These are phyloP conservation scores for Mycena alexandri DNA, from an alignment of 768 basidiomycete species.

Conservation along the genomic window DNA sequence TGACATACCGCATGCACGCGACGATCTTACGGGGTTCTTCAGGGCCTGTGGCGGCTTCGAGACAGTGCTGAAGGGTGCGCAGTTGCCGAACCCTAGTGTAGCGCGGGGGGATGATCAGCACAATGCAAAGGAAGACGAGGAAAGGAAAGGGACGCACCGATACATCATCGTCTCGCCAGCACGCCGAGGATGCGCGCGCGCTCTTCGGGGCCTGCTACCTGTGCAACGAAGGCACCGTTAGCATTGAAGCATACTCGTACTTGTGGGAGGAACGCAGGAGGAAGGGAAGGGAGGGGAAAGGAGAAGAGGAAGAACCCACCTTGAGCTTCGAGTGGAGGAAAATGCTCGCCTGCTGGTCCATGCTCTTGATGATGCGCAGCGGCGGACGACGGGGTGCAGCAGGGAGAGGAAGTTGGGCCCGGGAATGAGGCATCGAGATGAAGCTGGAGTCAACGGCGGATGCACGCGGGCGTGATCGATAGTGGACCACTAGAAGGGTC, in stretches of 20 bases:
- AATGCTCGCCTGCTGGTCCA: too few species aligned
- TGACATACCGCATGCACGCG: too few species aligned
- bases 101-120: neutral
- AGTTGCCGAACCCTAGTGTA: constrained; percentile 7
- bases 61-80: too few species aligned
- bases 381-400: neutral
- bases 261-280: constrained; percentile 8
- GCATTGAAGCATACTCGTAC: neutral
- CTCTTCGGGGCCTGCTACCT: too few species aligned
- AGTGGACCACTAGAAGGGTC: neutral
- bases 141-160: constrained; percentile 7
- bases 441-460: too few species aligned
- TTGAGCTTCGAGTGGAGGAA: constrained; percentile 3
- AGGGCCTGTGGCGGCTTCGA: too few species aligned
- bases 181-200: too few species aligned
- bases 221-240: constrained; percentile 1
- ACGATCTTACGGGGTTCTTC: too few species aligned
- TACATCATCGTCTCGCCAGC: constrained; percentile 7
- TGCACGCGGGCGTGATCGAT: too few species aligned
- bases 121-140: constrained; percentile 6
- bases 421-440: too few species aligned
- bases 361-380: too few species aligned
- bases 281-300: neutral
- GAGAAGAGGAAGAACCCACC: too few species aligned
- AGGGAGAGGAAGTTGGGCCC: neutral